These are phyloP conservation scores for Podospora appendiculata DNA, from an alignment of 495 filamentous ascomycete species.

Conservation along the genomic window DNA sequence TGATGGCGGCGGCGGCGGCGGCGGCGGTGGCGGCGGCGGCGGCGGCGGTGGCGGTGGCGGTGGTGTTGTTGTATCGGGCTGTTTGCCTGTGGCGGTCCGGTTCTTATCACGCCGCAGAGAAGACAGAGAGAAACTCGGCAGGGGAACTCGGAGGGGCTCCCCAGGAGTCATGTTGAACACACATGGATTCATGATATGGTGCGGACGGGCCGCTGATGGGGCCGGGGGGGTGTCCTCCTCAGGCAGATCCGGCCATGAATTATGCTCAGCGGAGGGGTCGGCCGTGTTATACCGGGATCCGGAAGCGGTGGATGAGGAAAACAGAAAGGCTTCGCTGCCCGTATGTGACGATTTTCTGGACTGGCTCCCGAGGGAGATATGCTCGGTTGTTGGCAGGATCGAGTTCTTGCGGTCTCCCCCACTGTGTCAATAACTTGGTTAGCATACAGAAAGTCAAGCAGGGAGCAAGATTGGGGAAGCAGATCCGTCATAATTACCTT, in stretches of 20 bases:
- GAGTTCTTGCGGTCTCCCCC: neutral
- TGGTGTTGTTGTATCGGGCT: no score
- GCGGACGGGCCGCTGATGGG: no score
- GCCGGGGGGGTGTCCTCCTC: neutral
- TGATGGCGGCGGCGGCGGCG: no score
- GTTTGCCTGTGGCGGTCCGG: no score
- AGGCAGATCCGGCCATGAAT: neutral
- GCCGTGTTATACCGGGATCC: no score
- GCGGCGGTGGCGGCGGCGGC: no score
- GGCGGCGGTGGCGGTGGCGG: no score
- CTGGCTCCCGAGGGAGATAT: neutral
- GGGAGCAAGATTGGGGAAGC: neutral
- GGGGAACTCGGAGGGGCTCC: no score
- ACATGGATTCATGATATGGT: no score
- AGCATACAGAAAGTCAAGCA: neutral
- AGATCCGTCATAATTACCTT: neutral
- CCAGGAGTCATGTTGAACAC: no score
- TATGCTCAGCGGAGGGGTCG: neutral
- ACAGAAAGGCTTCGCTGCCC: neutral
- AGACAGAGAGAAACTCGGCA: no score
- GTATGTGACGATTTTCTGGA: neutral
- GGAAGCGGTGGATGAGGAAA: neutral
- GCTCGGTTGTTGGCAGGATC: neutral
- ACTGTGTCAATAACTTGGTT: neutral
- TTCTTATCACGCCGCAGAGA: no score